Percentiles rank a stretch among this genome's conserved stretches.
phyloP scores from a whole-genome alignment of 192 early-diverging fungal genomes.

The Thamnidium elegans region DNA sequence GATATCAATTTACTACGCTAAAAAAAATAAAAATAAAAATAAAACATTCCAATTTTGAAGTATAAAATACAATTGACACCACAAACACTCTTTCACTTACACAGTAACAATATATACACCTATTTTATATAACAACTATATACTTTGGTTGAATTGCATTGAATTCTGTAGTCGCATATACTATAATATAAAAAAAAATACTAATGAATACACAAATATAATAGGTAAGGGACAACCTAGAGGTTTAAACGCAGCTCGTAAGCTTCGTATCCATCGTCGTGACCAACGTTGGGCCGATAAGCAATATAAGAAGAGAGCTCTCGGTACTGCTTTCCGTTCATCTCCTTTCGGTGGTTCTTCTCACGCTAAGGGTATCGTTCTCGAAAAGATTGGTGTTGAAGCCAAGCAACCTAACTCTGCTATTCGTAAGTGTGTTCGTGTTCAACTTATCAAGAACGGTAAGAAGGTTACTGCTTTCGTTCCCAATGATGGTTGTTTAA shows the following conservation, averaged over 20 bases:
- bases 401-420: conserved; percentile 99
- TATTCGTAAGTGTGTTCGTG: conserved; percentile 99
- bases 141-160: too few species aligned
- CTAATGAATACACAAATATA: background rate
- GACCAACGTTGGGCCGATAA: conserved; percentile 99
- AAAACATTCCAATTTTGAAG: too few species aligned
- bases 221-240: conserved; percentile 87
- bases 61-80: too few species aligned
- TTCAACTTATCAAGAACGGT: conserved; percentile 99
- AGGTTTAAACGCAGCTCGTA: conserved; percentile 98
- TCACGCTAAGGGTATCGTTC: conserved; percentile 99
- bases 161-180: too few species aligned
- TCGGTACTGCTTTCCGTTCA: conserved; percentile 96
- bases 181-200: too few species aligned
- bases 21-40: too few species aligned
- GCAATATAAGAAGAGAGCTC: conserved; percentile 96
- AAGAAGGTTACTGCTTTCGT: conserved; percentile 99
- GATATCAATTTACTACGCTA: background rate
- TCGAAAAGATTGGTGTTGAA: conserved; percentile 99
- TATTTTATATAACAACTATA: too few species aligned
- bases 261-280: conserved; percentile 95
- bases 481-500: conserved; percentile 99
- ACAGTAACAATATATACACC: too few species aligned
- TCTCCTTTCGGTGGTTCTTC: conserved; percentile 99
- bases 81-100: too few species aligned